Percentiles rank a stretch among this genome's conserved stretches.
These are phyloP conservation scores for Guyanaporus albipodus DNA, from an alignment of 768 basidiomycete genomes.

Conservation along the genomic window DNA sequence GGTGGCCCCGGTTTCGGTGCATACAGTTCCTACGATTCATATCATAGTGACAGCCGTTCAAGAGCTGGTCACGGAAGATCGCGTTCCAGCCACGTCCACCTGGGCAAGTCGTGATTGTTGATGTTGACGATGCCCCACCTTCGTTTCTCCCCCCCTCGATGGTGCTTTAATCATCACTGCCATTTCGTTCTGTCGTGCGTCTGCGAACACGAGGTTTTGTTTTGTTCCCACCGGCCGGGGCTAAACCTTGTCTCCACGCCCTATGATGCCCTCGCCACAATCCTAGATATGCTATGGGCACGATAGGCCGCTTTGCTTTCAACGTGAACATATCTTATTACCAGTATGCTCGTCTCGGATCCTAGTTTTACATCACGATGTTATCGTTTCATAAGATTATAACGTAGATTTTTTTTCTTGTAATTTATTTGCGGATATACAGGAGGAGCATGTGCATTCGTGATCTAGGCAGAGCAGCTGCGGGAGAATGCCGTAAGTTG, in stretches of 20 bases:
- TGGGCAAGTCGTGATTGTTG: slow-evolving; percentile 6
- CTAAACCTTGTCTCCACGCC: slow-evolving; percentile 4
- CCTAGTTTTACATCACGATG: slow-evolving; percentile 11
- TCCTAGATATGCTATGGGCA: slow-evolving; percentile 7
- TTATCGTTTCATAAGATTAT: slow-evolving; percentile 15
- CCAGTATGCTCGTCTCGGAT: slow-evolving; percentile 21
- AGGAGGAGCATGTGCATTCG: background rate
- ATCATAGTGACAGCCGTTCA: slow-evolving; percentile 38
- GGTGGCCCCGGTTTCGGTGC: slow-evolving; percentile 9
- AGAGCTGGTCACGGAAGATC: slow-evolving; percentile 38
- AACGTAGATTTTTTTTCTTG: slow-evolving; percentile 8
- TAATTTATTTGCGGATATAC: slow-evolving; percentile 9
- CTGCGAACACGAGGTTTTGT: slow-evolving; percentile 7
- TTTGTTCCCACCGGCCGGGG: slow-evolving; percentile 3
- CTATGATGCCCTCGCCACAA: background rate
- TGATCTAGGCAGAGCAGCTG: too few relatives aligned
- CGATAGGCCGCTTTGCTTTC: slow-evolving; percentile 18
- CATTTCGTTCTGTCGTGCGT: slow-evolving; percentile 3
- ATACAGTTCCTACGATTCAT: slow-evolving; percentile 34
- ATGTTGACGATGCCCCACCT: background rate
- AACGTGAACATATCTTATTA: slow-evolving; percentile 29
- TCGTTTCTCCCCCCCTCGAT: background rate
- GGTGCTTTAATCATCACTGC: too few relatives aligned
- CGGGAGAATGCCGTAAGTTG: too few relatives aligned
- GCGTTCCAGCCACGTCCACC: slow-evolving; percentile 16